Base-by-base conservation (phyloP, 306 rosid species). In the Cucurbita pepo region DNA sequence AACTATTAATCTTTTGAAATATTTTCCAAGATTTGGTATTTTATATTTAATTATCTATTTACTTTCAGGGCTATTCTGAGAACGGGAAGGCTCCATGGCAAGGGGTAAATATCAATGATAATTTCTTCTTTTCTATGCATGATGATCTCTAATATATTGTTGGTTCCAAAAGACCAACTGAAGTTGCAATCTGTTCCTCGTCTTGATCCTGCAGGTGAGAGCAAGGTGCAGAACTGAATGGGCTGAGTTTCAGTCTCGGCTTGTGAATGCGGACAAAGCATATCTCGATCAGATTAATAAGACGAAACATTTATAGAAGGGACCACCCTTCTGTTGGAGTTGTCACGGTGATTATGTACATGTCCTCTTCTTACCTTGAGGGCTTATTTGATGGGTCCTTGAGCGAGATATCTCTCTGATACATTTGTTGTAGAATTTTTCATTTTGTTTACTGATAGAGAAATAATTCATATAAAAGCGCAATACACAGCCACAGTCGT, bases 201-300 rank as follows among this genome's bases (percentile, higher is more conserved):
- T n/a, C 62, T 14, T 74, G 69, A 77, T 18, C 45, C 69, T 87
- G 77, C 84, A 95, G 99, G 99, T 95, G 9, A 86, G 88, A 91
- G 76, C 76, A 52, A 86, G 99, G 75, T 95, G 99, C 84, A 82
- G 80, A 88, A 87, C 64, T 37, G 99, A 95, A 85, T 95, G 99
- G 99, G 88, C 91, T 8, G 83, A 85, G 83, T 95, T 95, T 84
- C 96, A 85, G 75, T 43, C 84, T 74, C 97, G 99, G 73, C 85
- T 94, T 62, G 81, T 81, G 8, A 47, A 81, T 40, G 91, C 99
- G 4, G 99, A 94, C 78, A 84, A 80, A 76, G 72, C 70, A 19
- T 91, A 82, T 81, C 81, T 81, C 36, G 76, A 83, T 76, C 77
- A 47, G 19, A 64, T 21, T 62, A 80, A 83, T 43, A 71, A 81